Evolutionary conservation across 2,329 filamentous ascomycete species (phyloP), one percentile per base, ranked within the genome.

Genomic region (Onygenales sp.): DNA sequence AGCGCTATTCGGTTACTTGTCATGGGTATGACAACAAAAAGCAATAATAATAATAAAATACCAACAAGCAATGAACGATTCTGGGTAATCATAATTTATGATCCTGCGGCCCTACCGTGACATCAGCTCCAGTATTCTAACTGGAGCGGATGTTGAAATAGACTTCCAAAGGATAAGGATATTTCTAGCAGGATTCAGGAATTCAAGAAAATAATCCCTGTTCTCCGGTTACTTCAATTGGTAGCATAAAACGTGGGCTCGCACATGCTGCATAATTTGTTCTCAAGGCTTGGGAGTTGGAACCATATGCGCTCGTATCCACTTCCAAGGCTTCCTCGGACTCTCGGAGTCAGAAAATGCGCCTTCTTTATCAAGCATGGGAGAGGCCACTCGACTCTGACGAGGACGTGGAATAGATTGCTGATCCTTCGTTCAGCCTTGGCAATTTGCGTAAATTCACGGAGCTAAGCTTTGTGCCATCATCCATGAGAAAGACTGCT

Each of bases 121-220:
- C 21, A 27, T 27, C 21, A 27, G 21, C 21, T 27, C 21, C 21
- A 27, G 21, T 27, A 27, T 27, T 27, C 21, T 27, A 39, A 39
- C 54, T 60, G 46, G 60, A 61, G 51, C 60, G 61, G 60, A 53
- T 59, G 13, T 57, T 60, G 35, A 54, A 62, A 47, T 53, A 27
- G 21, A 27, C 21, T 27, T 27, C 21, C 59, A 7, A 42, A 50
- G 32, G 59, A 61, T 58, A 58, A 59, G 11, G 31, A 57, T 39
- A 39, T 39, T 39, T 39, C 36, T 10, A 39, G 7, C 7, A 9
- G 13, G 36, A 27, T 27, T 27, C 21, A 27, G 21, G 21, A 5
- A 27, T 27, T 27, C 5, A 3, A 27, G 21, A 27, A 27, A 27
- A 27, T 27, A 4, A 27, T 3, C 21, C 21, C 5, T 27, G 21